Evolutionary conservation across 1,139 yeast species (phyloP), one percentile per base, ranked within the genome.

Genomic region (Pichia sp.): DNA sequence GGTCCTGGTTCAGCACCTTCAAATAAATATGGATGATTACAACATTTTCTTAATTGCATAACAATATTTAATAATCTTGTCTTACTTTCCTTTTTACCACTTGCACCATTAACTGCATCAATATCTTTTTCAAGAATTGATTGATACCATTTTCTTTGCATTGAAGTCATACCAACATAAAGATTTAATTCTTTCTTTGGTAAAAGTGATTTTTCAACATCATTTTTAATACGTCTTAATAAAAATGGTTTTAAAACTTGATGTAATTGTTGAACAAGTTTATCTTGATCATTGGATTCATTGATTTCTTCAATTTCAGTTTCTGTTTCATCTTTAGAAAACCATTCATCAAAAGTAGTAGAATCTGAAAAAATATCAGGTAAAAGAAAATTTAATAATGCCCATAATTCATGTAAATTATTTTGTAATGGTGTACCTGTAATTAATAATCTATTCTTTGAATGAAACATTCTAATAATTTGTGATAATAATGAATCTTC

Each of bases 1-100:
- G 93, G 93, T 7, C 93, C 93, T 0, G 91, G 93, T 57, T 83
- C 93, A 1, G 91, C 91, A 21, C 93, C 91, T 59, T 83, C 93
- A 55, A 83, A 83, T 36, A 83, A 62, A 56, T 83, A 83, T 5
- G 93, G 91, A 62, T 83, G 93, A 55, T 83, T 83, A 62, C 91
- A 83, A 59, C 91, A 83, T 58, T 83, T 83, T 57, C 93, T 70
- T 55, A 83, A 68, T 61, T 83, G 93, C 93, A 83, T 83, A 22
- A 82, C 91, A 52, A 83, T 82, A 56, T 83, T 83, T 42, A 83
- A 66, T 45, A 83, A 66, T 54, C 91, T 67, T 2, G 91, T 82
- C 54, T 82, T 83, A 20, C 82, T 75, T 59, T 83, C 93, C 47
- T 78, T 72, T 53, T 81, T 81, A 25, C 86, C 85, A 49, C 75